Conservation (phyloP, 805 yeast genomes). For the Metschnikowia amazonensis region DNA sequence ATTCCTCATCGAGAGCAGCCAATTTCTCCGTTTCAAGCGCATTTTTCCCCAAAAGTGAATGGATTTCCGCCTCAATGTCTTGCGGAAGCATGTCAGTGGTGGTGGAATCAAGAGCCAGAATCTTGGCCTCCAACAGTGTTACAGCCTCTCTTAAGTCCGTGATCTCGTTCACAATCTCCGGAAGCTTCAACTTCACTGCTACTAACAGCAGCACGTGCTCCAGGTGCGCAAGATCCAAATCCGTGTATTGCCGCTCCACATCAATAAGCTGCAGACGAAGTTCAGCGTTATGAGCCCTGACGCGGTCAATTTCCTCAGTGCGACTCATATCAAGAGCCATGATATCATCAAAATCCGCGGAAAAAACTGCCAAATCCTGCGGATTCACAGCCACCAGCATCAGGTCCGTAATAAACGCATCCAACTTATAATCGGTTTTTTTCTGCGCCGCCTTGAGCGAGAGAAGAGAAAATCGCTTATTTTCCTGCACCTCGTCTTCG, state of each 20-base stretch:
- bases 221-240: slow-evolving; percentile 62
- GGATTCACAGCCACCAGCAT: slow-evolving; percentile 72
- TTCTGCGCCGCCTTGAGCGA: slow-evolving; percentile 19
- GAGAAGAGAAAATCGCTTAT: slow-evolving; percentile 19
- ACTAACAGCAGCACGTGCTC: slow-evolving; percentile 94
- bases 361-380: slow-evolving; percentile 63
- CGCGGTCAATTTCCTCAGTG: slow-evolving; percentile 54
- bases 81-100: slow-evolving; percentile 29
- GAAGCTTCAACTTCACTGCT: slow-evolving; percentile 68
- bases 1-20: slow-evolving; percentile 38
- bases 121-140: slow-evolving; percentile 23
- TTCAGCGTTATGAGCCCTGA: slow-evolving; percentile 65
- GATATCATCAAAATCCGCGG: slow-evolving; percentile 71
- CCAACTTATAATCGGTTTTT: slow-evolving; percentile 42
- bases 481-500: slow-evolving; percentile 19
- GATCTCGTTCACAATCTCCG: slow-evolving; percentile 73
- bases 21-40: slow-evolving; percentile 38
- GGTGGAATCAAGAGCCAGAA: slow-evolving; percentile 36
- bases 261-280: slow-evolving; percentile 69
- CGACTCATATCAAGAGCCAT: slow-evolving; percentile 63
- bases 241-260: slow-evolving; percentile 49
- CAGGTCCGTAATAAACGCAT: slow-evolving; percentile 75
- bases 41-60: slow-evolving; percentile 32
- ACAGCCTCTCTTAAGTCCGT: slow-evolving; percentile 51
- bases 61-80: slow-evolving; percentile 35